Conservation (phyloP, 352 stramenopile species). For the Pythium periplocum region DNA sequence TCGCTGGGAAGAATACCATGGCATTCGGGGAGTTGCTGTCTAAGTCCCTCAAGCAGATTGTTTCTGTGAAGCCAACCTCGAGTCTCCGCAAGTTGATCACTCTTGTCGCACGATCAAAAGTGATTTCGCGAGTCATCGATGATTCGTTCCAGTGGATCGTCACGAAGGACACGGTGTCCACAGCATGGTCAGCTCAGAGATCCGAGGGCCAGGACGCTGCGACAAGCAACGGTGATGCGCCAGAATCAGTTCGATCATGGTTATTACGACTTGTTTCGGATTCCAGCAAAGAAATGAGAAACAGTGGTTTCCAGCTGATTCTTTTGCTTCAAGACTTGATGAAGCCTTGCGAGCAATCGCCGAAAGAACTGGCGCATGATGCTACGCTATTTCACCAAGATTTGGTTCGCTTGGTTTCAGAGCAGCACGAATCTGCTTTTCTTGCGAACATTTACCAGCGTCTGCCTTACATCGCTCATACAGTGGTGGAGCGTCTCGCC, state of each 20-base stretch:
- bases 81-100: too few species aligned
- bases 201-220: too few species aligned
- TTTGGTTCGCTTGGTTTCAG: conserved; percentile 30
- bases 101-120: too few species aligned
- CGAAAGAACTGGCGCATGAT: conserved; percentile 6
- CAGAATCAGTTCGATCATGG: neutral
- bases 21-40: conserved; percentile 7
- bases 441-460: conserved; percentile 38
- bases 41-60: conserved; percentile 29
- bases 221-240: too few species aligned
- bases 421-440: conserved; percentile 23
- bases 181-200: neutral
- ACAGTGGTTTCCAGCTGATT: conserved; percentile 10
- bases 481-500: conserved; percentile 20
- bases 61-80: too few species aligned
- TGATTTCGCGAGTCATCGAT: too few species aligned
- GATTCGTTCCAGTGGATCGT: conserved; percentile 56
- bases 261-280: conserved; percentile 7
- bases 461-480: conserved; percentile 55
- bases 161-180: conserved; percentile 35
- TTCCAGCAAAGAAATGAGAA: conserved; percentile 4
- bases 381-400: conserved; percentile 35
- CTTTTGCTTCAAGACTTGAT: conserved; percentile 14
- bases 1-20: conserved; percentile 25
- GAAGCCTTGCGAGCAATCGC: too few species aligned